These are phyloP conservation scores for Entrophospora sp. DNA, from an alignment of 192 early-diverging fungal species.

Conservation along the genomic window DNA sequence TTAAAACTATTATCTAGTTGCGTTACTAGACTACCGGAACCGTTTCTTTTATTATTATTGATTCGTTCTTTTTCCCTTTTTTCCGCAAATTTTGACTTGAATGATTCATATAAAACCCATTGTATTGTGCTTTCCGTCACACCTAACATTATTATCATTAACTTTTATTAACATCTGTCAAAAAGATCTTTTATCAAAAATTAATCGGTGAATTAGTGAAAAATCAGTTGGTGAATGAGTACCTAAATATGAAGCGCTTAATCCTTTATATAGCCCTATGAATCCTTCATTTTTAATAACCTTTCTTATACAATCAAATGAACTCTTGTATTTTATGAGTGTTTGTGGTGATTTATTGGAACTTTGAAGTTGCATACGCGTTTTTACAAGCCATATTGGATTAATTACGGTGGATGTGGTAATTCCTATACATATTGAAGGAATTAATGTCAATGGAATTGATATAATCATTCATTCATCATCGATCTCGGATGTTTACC, in stretches of 20 bases:
- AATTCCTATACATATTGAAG: conserved; percentile 30
- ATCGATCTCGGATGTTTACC: too few species aligned
- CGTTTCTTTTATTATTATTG: too few species aligned
- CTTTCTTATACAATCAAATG: conserved; percentile 59
- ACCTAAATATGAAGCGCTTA: conserved; percentile 83
- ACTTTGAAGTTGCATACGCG: conserved; percentile 82
- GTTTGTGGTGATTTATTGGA: background rate
- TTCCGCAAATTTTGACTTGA: conserved; percentile 50
- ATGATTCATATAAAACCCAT: conserved; percentile 91
- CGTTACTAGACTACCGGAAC: conserved; percentile 1
- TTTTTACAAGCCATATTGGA: conserved; percentile 98
- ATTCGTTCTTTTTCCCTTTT: background rate
- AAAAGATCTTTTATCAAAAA: background rate
- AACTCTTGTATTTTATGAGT: conserved; percentile 57
- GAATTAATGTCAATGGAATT: background rate
- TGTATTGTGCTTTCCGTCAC: conserved; percentile 86
- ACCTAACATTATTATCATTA: conserved; percentile 36
- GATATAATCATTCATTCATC: too few species aligned
- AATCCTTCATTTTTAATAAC: conserved; percentile 78
- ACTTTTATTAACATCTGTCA: background rate
- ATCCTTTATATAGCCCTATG: conserved; percentile 77
- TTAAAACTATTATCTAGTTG: conserved; percentile 25
- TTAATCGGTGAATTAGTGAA: background rate
- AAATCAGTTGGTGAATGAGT: background rate
- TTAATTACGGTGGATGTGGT: conserved; percentile 79